A percentile compares a stretch with the other conserved stretches of the same genome.
phyloP scores from a whole-genome alignment of 495 filamentous ascomycete species.

The Friedmanniomyces endolithicus region DNA sequence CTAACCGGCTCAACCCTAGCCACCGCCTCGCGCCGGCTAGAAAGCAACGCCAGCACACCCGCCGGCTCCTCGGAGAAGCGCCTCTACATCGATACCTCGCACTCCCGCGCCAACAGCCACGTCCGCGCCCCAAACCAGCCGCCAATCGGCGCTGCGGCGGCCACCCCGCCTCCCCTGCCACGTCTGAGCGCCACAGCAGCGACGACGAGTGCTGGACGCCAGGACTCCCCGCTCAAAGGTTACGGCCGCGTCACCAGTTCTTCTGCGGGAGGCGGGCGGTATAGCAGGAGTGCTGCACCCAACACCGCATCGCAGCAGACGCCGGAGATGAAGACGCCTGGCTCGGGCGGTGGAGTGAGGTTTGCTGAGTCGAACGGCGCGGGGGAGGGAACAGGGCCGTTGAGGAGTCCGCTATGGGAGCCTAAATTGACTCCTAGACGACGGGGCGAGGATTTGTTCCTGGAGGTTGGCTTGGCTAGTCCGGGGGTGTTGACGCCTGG shows the following conservation, averaged over 20 bases:
- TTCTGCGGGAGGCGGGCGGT: not conserved
- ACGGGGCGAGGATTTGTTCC: slow-evolving; percentile 27
- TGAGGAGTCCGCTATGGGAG: slow-evolving; percentile 28
- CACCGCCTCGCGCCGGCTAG: slow-evolving; percentile 24
- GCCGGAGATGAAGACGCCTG: not conserved
- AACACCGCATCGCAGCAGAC: not conserved
- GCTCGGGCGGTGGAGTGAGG: too few species aligned
- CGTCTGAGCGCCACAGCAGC: slow-evolving; percentile 4
- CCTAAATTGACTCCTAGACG: slow-evolving; percentile 29
- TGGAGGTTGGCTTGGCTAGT: slow-evolving; percentile 19
- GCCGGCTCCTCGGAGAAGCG: slow-evolving; percentile 21
- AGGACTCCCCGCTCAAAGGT: slow-evolving; percentile 17
- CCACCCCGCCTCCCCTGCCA: slow-evolving; percentile 7
- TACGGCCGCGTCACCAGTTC: slow-evolving; percentile 13
- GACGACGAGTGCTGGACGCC: not conserved
- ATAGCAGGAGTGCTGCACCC: not conserved
- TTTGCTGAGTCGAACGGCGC: too few species aligned
- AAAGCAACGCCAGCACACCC: slow-evolving; percentile 12
- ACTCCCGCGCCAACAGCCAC: slow-evolving; percentile 12
- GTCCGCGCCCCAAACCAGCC: not conserved
- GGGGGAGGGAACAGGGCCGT: too few species aligned
- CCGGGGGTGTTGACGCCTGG: slow-evolving; percentile 1
- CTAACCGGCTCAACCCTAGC: slow-evolving; percentile 21
- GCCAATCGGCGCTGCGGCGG: slow-evolving; percentile 9
- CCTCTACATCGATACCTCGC: slow-evolving; percentile 16